Conservation (phyloP, 1,284 basidiomycete genomes). For the Moesziomyces parantarcticus region DNA sequence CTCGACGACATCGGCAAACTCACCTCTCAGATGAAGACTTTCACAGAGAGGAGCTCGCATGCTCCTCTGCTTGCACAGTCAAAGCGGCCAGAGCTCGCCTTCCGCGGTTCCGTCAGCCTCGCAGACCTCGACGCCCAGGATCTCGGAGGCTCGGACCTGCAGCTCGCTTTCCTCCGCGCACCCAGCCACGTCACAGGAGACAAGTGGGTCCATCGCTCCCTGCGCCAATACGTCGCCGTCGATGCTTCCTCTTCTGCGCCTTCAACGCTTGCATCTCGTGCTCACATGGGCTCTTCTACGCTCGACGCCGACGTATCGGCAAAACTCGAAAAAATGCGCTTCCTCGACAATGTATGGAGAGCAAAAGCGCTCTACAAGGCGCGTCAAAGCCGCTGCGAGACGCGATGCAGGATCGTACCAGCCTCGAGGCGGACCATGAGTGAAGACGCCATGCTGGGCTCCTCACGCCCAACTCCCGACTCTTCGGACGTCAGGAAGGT, state of each 20-base stretch:
- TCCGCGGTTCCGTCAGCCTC: slow-evolving; percentile 86
- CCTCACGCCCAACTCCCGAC: neutral
- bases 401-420: slow-evolving; percentile 45
- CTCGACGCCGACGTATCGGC: slow-evolving; percentile 44
- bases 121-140: slow-evolving; percentile 78
- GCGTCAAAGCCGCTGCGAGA: slow-evolving; percentile 40
- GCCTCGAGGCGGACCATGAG: slow-evolving; percentile 15
- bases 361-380: slow-evolving; percentile 64
- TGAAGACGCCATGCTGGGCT: slow-evolving; percentile 8
- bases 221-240: slow-evolving; percentile 56
- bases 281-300: slow-evolving; percentile 8
- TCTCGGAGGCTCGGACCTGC: slow-evolving; percentile 75
- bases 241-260: slow-evolving; percentile 23
- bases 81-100: slow-evolving; percentile 83
- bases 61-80: slow-evolving; percentile 58
- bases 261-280: slow-evolving; percentile 13
- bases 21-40: slow-evolving; percentile 67
- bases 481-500: slow-evolving; percentile 43
- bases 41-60: slow-evolving; percentile 66
- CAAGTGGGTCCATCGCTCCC: slow-evolving; percentile 47
- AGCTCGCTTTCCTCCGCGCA: slow-evolving; percentile 72
- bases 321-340: slow-evolving; percentile 59
- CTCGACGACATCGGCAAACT: slow-evolving; percentile 85
- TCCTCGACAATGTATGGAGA: slow-evolving; percentile 64
- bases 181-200: slow-evolving; percentile 52